Base-by-base conservation (phyloP, 2,329 filamentous ascomycete genomes). In the Leptoxyphium fumago region DNA sequence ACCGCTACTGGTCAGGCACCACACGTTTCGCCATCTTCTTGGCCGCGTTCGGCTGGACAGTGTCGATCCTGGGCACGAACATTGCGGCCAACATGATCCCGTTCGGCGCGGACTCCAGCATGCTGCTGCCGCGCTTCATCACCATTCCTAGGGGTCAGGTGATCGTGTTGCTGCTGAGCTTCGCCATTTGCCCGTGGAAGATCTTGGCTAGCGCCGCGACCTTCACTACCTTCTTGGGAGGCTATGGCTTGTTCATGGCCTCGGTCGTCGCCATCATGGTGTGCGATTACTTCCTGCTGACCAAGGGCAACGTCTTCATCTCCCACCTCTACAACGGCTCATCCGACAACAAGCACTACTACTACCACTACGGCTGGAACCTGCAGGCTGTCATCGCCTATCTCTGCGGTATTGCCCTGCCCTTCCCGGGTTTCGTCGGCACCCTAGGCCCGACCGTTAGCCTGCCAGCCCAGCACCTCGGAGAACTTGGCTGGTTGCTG, bases 101-200 rank as follows among this genome's bases (percentile, higher is more conserved):
- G 10, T 60, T 68, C 47, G 57, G 55, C 48, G 43, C 56, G 50
- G 51, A 68, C 55, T 46, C 46, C 18, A 50, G 45, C 32, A 52
- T 39, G 5, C 55, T 75, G 21, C 69, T 71, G 41, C 73, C 73
- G 0, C 62, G 62, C 38, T 74, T 65, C 50, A 59, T 76, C 52
- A 72, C 73, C 50, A 59, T 60, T 32, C 53, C 54, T 30, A 50
- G 57, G 10, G 58, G 58, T 13, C 61, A 62, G 36, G 47, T 62
- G 18, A 45, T 64, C 13, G 58, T 59, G 13, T 56, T 56, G 15
- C 47, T 61, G 34, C 45, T 59, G 11, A 57, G 48, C n/a, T 78
- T 75, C 71, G 69, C 69, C 2, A 65, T 80, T n/a, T 74, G 78
- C 1, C 77, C 77, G 1, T 81, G 77, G 78, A 78, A 78, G 61